Percentiles rank a stretch among this genome's conserved stretches.
These are phyloP conservation scores for Tricholoma saponaceum DNA, from an alignment of 768 basidiomycete species.

Conservation along the genomic window DNA sequence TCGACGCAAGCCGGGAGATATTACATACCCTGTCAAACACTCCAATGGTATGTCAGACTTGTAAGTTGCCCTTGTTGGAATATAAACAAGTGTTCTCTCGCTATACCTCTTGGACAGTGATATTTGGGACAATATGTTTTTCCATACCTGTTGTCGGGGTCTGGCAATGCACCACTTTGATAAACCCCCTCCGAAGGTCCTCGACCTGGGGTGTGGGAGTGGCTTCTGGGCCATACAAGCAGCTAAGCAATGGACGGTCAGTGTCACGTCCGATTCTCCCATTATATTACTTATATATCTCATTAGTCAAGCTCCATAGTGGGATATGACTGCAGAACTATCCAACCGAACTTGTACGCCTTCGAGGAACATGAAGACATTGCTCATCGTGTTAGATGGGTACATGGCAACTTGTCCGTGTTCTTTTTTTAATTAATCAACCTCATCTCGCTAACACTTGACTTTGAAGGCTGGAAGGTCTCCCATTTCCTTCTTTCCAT, in stretches of 20 bases:
- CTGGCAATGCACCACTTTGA: slow-evolving; percentile 54
- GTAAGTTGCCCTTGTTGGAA: slow-evolving; percentile 32
- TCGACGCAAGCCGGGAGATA: slow-evolving; percentile 41
- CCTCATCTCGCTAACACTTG: slow-evolving; percentile 2
- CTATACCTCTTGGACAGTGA: slow-evolving; percentile 38
- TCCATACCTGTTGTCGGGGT: slow-evolving; percentile 41
- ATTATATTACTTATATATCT: not conserved
- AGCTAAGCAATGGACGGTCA: slow-evolving; percentile 61
- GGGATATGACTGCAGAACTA: slow-evolving; percentile 53
- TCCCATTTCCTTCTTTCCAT: slow-evolving; percentile 52
- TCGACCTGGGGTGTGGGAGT: slow-evolving; percentile 71
- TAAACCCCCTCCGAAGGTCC: slow-evolving; percentile 44
- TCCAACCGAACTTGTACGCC: slow-evolving; percentile 48
- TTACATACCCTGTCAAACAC: slow-evolving; percentile 55
- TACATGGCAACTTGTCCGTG: slow-evolving; percentile 63
- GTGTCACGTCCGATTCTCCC: slow-evolving; percentile 14
- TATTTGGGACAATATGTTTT: slow-evolving; percentile 69
- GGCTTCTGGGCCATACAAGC: slow-evolving; percentile 73
- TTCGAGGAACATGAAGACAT: slow-evolving; percentile 36
- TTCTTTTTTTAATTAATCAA: not conserved
- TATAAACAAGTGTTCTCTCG: slow-evolving; percentile 1
- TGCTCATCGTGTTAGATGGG: slow-evolving; percentile 55
- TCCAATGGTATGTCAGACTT: slow-evolving; percentile 46
- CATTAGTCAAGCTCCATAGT: slow-evolving; percentile 47
- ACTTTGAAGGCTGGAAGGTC: slow-evolving; percentile 48